Base-by-base conservation (phyloP, 2,329 filamentous ascomycete species). In the Knufia petricola region DNA sequence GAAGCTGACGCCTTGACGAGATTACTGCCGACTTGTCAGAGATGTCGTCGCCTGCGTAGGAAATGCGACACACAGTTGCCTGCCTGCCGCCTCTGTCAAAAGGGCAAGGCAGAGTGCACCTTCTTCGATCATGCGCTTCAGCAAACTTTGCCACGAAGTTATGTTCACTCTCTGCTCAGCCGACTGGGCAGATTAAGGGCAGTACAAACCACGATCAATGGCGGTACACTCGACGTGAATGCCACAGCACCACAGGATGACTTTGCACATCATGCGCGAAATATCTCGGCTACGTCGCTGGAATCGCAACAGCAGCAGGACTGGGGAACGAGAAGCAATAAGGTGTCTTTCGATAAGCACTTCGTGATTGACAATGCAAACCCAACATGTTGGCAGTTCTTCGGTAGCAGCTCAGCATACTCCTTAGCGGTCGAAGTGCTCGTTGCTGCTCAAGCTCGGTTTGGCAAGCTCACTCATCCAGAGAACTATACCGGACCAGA, bases 101-200 rank as follows among this genome's bases (percentile, higher is more conserved):
- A 60, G 39, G 59, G 58, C n/a, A 59, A 59, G 34, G 59, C 55
- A 24, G 59, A 60, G 31, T 60, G 59, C 39, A 59, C 57, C 26
- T 59, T 60, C 39, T 60, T 58, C 46, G 59, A 60, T 32, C 59
- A 60, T 55, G 58, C 59, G 17, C 44, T 59, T 23, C 56, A 59
- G 40, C 55, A 59, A 43, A 57, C 55, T 36, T 49, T 59, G 19
- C 58, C 58, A 13, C 55, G 58, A 51, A 55, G 54, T 54, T 59
- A 50, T 50, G 57, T 60, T 15, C 56, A 60, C 46, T 56, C 56
- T 30, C 51, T 60, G 20, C 52, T 60, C 47, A 58, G 46, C 23
- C 50, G 56, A 4, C 44, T 58, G 37, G 51, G 51, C 28, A 53
- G 58, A 13, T 46, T 58, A 31, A 51, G 56, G 9, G 50, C 58